These are phyloP conservation scores for Epichloe elymi DNA, from an alignment of 2,329 filamentous ascomycete genomes.

Conservation along the genomic window DNA sequence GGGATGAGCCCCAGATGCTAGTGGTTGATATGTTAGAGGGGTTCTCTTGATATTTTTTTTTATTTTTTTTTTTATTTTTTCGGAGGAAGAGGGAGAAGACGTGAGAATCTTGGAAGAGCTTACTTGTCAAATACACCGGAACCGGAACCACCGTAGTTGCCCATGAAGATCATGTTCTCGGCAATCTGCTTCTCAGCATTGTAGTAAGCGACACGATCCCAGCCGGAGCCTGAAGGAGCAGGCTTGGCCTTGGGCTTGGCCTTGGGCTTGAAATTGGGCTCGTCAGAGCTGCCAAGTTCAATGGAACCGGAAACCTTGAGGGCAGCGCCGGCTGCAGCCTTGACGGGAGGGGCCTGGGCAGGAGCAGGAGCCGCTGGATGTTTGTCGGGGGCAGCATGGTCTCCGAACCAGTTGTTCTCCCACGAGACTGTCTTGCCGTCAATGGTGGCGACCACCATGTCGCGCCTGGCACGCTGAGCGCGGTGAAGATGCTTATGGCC, in stretches of 20 bases:
- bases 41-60: no score
- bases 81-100: neutral
- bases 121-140: constrained; percentile 31
- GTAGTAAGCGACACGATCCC: constrained; percentile 32
- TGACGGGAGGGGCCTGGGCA: neutral
- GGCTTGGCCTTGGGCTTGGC: neutral
- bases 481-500: constrained; percentile 38
- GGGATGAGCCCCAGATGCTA: constrained; percentile 31
- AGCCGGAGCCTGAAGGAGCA: constrained; percentile 17
- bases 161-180: constrained; percentile 35
- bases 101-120: constrained; percentile 11
- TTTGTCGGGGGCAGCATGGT: constrained; percentile 10
- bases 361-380: constrained; percentile 1
- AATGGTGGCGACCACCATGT: constrained; percentile 43
- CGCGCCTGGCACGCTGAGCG: constrained; percentile 28
- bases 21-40: neutral
- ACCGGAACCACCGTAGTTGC: constrained; percentile 31
- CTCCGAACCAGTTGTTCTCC: constrained; percentile 40
- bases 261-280: neutral
- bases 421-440: constrained; percentile 44
- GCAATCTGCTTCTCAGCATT: constrained; percentile 24
- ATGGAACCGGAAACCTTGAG: neutral
- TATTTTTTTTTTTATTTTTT: no score
- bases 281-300: neutral
- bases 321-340: constrained; percentile 9